Base-by-base conservation (phyloP, 2,329 filamentous ascomycete species). In the Neurospora crassa region DNA sequence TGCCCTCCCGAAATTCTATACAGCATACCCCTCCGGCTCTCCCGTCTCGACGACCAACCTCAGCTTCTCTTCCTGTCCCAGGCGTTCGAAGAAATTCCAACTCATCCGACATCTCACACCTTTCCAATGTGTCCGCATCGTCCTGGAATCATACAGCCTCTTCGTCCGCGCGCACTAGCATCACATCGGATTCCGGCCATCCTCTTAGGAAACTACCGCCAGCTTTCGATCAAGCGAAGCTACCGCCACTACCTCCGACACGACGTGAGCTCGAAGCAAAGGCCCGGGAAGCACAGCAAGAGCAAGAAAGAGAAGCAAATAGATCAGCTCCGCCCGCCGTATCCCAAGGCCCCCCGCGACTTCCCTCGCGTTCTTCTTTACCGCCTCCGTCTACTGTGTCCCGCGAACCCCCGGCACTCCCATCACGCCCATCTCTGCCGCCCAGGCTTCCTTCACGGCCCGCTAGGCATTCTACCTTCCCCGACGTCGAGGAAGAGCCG, bases 221-320 rank as follows among this genome's bases (percentile, higher is more conserved):
- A 1, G 78, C 84, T 0, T 83, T 87, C 68, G 87, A 88, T 69
- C 82, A 85, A 42, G 81, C 86, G n/a, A 86, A 84, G 68, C 80
- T 90, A 12, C 88, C 88, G 0, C 83, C 85, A 12, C 78, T 90
- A 43, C 88, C 88, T 0, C 88, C 87, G 0, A 83, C 85, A 1
- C 83, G 82, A 73, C 82, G 84, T 59, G 88, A 89, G 71, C 79
- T 82, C 1, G 88, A 90, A 72, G 83, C 84, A 2, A 81, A 81
- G 72, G 80, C 81, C 7, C 80, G 78, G 67, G 79, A 81, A 71
- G 78, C 80, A 42, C 76, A 79, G 37, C 75, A 79, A 70, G 77
- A 79, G 75, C 75, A 73, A 6, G 76, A 72, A 14, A 72, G 74
- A 3, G 74, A 76, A 76, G 47, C 71, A 24, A 67, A 20, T 63